These are phyloP conservation scores for Linum tenue DNA, from an alignment of 345 rosid species.

Conservation along the genomic window DNA sequence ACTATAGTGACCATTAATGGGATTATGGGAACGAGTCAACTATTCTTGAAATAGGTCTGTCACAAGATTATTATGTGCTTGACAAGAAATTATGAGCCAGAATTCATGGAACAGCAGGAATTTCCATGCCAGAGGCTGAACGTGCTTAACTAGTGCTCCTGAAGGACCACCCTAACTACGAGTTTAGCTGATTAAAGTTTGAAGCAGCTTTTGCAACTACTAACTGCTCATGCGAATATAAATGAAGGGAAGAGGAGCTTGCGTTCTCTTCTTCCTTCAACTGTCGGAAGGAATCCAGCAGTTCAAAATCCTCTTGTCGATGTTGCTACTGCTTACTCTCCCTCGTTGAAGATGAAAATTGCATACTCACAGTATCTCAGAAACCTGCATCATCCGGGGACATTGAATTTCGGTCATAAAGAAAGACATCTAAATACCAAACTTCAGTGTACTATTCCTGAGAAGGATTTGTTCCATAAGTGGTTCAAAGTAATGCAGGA, in stretches of 20 bases:
- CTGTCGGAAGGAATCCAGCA: constrained; percentile 2
- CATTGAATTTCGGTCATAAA: constrained; percentile 1
- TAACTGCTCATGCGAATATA: constrained; percentile 12
- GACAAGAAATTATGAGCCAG: too few species aligned
- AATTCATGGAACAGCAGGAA: too few species aligned
- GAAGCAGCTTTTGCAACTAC: constrained; percentile 4
- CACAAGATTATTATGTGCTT: too few species aligned
- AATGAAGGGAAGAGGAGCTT: background rate
- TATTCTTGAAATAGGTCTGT: too few species aligned
- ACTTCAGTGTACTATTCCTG: background rate
- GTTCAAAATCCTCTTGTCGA: constrained; percentile 1
- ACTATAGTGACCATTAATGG: too few species aligned
- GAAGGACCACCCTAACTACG: too few species aligned
- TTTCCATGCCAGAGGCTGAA: too few species aligned
- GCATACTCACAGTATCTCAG: constrained; percentile 57
- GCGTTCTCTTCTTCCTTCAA: background rate
- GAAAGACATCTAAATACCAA: background rate
- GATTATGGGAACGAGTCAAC: too few species aligned
- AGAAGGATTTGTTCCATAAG: background rate
- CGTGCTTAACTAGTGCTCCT: too few species aligned
- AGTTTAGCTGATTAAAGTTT: too few species aligned
- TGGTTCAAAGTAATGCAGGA: background rate
- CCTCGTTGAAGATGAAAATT: background rate
- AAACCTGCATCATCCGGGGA: constrained; percentile 47
- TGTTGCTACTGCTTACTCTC: constrained; percentile 3